Conservation (phyloP, 2,329 filamentous ascomycete genomes). For the Hypoxylon sp. region DNA sequence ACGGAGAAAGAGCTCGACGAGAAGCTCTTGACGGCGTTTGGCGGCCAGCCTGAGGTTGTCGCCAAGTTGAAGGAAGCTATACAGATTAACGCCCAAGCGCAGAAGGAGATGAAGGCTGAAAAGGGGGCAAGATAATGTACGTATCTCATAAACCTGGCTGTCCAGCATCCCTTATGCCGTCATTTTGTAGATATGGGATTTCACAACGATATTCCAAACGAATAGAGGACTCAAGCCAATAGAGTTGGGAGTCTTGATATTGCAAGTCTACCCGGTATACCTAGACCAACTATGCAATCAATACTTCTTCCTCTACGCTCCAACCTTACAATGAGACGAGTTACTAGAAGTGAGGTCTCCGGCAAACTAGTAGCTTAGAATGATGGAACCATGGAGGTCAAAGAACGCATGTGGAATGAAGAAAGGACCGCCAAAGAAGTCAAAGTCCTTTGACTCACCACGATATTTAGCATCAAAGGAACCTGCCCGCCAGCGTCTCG, state of each 20-base stretch:
- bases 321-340: not conserved
- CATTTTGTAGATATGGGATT: not conserved
- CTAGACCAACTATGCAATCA: not conserved
- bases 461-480: constrained; percentile 22
- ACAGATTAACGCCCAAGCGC: constrained; percentile 62
- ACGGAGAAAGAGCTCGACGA: constrained; percentile 64
- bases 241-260: too few species aligned
- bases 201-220: too few species aligned
- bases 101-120: constrained; percentile 52
- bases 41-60: constrained; percentile 65
- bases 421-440: not conserved
- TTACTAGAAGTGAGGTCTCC: too few species aligned
- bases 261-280: not conserved
- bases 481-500: not conserved
- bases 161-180: too few species aligned
- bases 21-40: constrained; percentile 65
- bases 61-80: constrained; percentile 68
- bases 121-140: constrained; percentile 36
- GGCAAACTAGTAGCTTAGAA: too few species aligned
- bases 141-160: not conserved
- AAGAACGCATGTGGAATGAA: constrained; percentile 9
- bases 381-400: constrained; percentile 1
- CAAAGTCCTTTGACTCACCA: constrained; percentile 20
- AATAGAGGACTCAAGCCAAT: too few species aligned
- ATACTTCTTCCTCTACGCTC: not conserved